A percentile compares a stretch with the other conserved stretches of the same genome.
These are phyloP conservation scores for Cordyceps javanica DNA, from an alignment of 2,329 filamentous ascomycete species.

Conservation along the genomic window DNA sequence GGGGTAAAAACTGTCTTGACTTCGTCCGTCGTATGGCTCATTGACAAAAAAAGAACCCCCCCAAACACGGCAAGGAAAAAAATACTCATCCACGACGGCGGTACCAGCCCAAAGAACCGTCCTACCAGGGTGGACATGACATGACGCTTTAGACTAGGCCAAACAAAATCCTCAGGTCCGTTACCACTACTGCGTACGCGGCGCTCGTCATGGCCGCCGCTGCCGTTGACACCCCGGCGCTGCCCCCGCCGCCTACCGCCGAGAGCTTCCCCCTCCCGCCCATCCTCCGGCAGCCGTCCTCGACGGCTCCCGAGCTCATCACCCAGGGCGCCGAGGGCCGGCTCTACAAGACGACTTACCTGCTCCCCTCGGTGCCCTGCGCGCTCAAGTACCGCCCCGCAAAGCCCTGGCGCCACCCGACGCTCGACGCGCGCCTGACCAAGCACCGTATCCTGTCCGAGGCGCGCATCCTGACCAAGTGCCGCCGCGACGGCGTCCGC, in stretches of 20 bases:
- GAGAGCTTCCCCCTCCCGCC: conserved; percentile 50
- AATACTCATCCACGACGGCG: background rate
- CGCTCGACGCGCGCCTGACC: conserved; percentile 81
- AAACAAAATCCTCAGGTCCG: too few species aligned
- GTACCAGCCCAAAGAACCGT: too few species aligned
- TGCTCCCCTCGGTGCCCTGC: conserved; percentile 59
- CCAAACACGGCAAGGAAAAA: too few species aligned
- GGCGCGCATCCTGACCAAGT: conserved; percentile 75
- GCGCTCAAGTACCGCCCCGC: conserved; percentile 87
- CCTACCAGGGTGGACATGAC: too few species aligned
- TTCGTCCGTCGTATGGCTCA: background rate
- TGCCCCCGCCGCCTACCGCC: background rate
- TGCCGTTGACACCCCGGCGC: background rate
- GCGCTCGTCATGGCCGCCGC: conserved; percentile 2
- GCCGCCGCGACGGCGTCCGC: conserved; percentile 68
- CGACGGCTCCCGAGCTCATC: conserved; percentile 60
- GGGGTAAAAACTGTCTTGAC: background rate
- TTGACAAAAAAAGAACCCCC: too few species aligned
- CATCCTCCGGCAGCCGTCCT: conserved; percentile 57
- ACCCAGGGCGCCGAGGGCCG: conserved; percentile 94
- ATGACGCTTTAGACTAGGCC: too few species aligned
- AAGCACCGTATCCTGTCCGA: conserved; percentile 83
- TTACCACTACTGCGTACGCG: too few species aligned
- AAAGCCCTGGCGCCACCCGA: conserved; percentile 88
- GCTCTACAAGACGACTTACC: conserved; percentile 80